Evolutionary conservation across 305 asterid genomes (phyloP), one percentile per base, ranked within the genome.

Genomic region (Plantago lanceolata): DNA sequence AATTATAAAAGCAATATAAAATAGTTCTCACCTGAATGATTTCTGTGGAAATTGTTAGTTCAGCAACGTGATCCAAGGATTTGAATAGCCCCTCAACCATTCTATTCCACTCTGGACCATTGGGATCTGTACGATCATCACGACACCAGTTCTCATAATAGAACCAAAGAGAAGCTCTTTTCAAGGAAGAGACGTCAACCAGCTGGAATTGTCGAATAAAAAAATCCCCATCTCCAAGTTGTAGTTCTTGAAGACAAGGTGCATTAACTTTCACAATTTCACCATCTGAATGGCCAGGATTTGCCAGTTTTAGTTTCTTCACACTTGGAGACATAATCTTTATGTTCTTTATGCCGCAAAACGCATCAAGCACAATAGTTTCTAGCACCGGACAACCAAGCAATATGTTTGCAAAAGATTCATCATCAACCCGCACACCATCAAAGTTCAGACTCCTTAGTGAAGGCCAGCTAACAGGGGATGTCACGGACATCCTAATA

Each of bases 201-300:
- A 52, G 18, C 37, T 20, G 8, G 13, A 35, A 24, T 19, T 55
- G 59, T 6, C 40, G 59, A 26, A 55, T 55, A 35, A 55, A 55
- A 55, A 26, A 55, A 24, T 2, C 40, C 40, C 8, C 5, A 24
- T 14, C 59, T 5, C 2, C 2, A 55, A 55, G n/a, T 35, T 24
- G 2, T 12, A 55, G 33, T 55, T 55, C 59, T 16, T 55, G 40
- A 15, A 55, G 19, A 20, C 59, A 55, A 55, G 59, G 59, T 6
- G 43, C 59, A 55, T 24, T 20, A 20, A 53, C 28, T 11, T 21
- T 21, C 33, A 53, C 14, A n/a, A 18, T n/a, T n/a, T n/a, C n/a
- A n/a, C n/a, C n/a, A n/a, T n/a, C n/a, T n/a, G n/a, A n/a, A n/a
- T n/a, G n/a, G n/a, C n/a, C n/a, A 6, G 59, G 29, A 28, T 55